phyloP scores from a whole-genome alignment of 176 grass and related monocot species.

The Aegilops speltoides region DNA sequence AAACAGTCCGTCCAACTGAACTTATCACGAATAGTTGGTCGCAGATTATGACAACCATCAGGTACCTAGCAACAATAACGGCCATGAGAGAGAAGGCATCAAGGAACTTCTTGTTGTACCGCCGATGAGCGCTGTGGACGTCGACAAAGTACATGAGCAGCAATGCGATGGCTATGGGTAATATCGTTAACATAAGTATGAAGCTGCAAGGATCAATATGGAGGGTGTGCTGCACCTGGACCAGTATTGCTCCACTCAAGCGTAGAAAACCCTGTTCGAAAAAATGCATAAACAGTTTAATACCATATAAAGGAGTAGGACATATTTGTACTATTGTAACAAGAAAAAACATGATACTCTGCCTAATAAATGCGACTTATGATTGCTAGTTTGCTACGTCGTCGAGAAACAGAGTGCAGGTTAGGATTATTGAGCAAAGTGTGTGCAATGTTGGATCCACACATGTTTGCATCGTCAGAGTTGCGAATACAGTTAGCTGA shows the following conservation, averaged over 20 bases:
- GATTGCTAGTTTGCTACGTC: too few relatives aligned
- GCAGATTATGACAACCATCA: slow-evolving; percentile 82
- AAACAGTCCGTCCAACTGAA: slow-evolving; percentile 39
- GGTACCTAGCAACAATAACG: slow-evolving; percentile 60
- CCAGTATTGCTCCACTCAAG: slow-evolving; percentile 75
- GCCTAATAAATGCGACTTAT: too few relatives aligned
- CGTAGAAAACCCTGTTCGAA: slow-evolving; percentile 72
- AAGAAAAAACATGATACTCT: too few relatives aligned
- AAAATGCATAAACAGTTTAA: not conserved
- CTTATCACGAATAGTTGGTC: slow-evolving; percentile 41
- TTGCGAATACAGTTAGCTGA: not conserved
- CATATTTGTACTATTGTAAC: too few relatives aligned
- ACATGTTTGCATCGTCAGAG: not conserved
- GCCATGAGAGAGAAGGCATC: slow-evolving; percentile 79
- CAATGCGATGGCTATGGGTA: slow-evolving; percentile 55
- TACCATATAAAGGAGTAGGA: not conserved
- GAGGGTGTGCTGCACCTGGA: slow-evolving; percentile 9
- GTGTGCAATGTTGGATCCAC: not conserved
- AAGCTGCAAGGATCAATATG: slow-evolving; percentile 49
- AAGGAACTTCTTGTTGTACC: slow-evolving; percentile 68
- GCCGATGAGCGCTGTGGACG: slow-evolving; percentile 22
- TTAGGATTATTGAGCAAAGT: not conserved
- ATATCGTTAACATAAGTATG: slow-evolving; percentile 68
- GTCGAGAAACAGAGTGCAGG: not conserved
- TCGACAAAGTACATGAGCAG: slow-evolving; percentile 74